Evolutionary conservation across 2,329 filamentous ascomycete species (phyloP).

Genomic region (Fusarium nisikadoi): DNA sequence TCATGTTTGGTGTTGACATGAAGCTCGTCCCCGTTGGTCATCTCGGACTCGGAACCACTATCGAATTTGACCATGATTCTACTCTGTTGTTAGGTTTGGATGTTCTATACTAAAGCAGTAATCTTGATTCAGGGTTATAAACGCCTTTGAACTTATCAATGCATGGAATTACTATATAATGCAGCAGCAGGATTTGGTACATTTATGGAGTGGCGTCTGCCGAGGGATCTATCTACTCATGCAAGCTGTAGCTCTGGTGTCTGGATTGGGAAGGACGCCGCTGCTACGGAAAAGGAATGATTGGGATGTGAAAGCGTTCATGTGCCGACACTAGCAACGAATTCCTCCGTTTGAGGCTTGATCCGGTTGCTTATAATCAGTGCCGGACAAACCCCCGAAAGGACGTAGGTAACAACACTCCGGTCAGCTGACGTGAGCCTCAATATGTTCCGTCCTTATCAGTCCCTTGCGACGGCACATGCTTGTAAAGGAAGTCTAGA

Average conservation of each 20-base stretch:
- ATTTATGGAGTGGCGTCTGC: background rate
- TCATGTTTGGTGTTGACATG: background rate
- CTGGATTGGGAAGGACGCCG: background rate
- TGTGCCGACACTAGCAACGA: background rate
- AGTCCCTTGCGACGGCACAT: background rate
- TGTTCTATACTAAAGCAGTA: background rate
- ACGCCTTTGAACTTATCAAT: background rate
- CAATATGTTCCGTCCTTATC: background rate
- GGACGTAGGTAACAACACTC: background rate
- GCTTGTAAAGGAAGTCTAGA: background rate
- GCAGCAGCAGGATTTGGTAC: background rate
- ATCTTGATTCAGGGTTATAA: fast-evolving
- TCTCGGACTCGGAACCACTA: background rate
- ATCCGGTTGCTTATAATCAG: background rate
- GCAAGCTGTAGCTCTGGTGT: background rate
- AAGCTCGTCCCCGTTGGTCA: background rate
- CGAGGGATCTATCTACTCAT: no score
- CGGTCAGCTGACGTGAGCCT: background rate
- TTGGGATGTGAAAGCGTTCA: background rate
- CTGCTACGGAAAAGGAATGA: background rate
- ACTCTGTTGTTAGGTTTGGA: background rate
- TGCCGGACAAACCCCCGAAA: background rate
- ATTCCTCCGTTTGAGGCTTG: background rate
- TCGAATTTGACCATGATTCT: background rate
- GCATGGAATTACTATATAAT: background rate